phyloP scores from a whole-genome alignment of 2,329 filamentous ascomycete species.

The Aspergillus vadensis region DNA sequence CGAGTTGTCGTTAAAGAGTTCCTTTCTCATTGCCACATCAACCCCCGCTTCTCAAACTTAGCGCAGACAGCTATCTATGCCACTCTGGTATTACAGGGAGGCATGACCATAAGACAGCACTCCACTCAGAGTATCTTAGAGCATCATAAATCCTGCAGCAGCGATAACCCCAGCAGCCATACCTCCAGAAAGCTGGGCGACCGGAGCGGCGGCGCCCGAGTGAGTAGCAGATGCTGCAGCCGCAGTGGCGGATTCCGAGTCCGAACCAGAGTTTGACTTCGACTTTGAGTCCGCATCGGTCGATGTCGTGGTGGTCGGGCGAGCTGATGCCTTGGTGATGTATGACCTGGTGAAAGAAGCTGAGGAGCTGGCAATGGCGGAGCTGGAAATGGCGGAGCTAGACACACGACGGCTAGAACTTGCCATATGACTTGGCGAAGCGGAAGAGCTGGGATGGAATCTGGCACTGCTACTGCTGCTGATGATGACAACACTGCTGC shows the following conservation, averaged over 20 bases:
- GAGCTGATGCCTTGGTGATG: slow-evolving; percentile 22
- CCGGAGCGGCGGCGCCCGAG: slow-evolving; percentile 25
- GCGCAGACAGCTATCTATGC: background rate
- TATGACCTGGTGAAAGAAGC: slow-evolving; percentile 20
- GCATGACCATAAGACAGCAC: background rate
- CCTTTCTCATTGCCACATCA: background rate
- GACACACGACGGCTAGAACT: slow-evolving; percentile 13
- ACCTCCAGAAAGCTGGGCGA: slow-evolving; percentile 26
- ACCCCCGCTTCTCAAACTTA: background rate
- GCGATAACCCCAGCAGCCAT: slow-evolving; percentile 35
- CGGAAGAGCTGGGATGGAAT: slow-evolving; percentile 11
- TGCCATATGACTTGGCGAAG: slow-evolving; percentile 3
- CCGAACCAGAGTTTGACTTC: background rate
- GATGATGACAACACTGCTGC: slow-evolving; percentile 7
- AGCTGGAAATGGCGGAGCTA: slow-evolving; percentile 10
- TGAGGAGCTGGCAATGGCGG: slow-evolving; percentile 4
- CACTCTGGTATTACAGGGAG: background rate
- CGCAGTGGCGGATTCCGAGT: background rate
- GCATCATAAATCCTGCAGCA: slow-evolving; percentile 36
- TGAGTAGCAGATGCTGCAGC: slow-evolving; percentile 20
- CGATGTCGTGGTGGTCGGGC: slow-evolving; percentile 12
- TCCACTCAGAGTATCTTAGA: slow-evolving; percentile 26
- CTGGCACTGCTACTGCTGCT: slow-evolving; percentile 16
- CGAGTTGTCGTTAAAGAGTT: background rate
- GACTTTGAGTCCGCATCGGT: background rate